Base-by-base conservation (phyloP, 306 rosid genomes). In the Malus orientalis region DNA sequence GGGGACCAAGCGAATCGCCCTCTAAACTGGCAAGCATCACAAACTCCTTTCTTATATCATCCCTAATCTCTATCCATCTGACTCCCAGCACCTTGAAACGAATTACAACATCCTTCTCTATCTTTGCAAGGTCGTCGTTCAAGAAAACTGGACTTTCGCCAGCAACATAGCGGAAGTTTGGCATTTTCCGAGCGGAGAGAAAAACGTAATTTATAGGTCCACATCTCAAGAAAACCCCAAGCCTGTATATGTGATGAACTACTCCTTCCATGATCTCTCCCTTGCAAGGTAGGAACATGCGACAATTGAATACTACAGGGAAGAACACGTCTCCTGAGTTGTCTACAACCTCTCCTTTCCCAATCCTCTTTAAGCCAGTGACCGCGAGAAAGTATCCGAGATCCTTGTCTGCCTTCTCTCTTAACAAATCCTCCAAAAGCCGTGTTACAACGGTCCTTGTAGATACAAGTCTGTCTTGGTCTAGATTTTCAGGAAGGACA, bases 1-100 rank as follows among this genome's bases (percentile, higher is more conserved):
- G 73, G 47, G 89, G 86, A 20, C 89, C 87, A 73, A 86, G 89
- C 15, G 74, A 73, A 63, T 84, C 87, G 63, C 89, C 89, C 20
- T 68, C 87, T 62, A 86, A 53, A 70, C 74, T 84, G 61, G 76
- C 85, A 51, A 86, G 66, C 85, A 84, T 54, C 61, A 23, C 55
- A 66, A 86, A 86, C 77, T 86, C 89, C 47, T 69, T 78, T 61
- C n/a, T 66, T 20, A 78, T 57, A 19, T 55, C 51, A 22, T 62
- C 76, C 69, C 79, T 78, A 36, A 69, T 64, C 73, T 81, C 87
- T 61, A 78, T 22, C 89, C 89, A 86, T 54, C 75, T 86, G 49
- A 79, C 77, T 8, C 36, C 83, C 36, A 84, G 75, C 76, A 86
- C 87, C 70, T 15, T 16, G 63, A 86, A 83, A 22, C 87, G 77